Evolutionary conservation across 192 early-diverging fungal genomes (phyloP).

Genomic region (Rhizophagus sp.): DNA sequence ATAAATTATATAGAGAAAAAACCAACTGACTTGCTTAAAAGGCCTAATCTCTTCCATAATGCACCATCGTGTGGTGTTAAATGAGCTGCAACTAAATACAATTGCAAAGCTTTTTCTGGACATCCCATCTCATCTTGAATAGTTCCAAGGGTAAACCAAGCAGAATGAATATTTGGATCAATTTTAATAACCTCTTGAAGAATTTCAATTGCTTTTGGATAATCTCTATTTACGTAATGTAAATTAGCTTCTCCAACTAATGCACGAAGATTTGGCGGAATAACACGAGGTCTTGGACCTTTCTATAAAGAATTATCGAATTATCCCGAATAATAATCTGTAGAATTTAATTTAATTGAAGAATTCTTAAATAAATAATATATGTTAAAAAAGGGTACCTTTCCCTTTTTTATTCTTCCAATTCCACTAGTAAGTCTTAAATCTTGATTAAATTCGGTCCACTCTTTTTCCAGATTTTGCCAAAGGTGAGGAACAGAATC

Average conservation of each 20-base stretch:
- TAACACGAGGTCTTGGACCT: background rate
- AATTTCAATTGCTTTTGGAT: conserved; percentile 67
- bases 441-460: conserved; percentile 29
- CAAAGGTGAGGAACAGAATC: conserved; percentile 17
- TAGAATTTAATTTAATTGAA: conserved; percentile 1
- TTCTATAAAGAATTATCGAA: background rate
- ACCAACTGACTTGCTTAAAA: conserved; percentile 61
- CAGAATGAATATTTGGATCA: conserved; percentile 68
- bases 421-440: conserved; percentile 25
- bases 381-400: background rate
- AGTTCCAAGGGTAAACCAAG: conserved; percentile 89
- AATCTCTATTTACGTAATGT: conserved; percentile 69
- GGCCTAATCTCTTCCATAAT: conserved; percentile 83
- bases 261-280: conserved; percentile 50
- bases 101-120: conserved; percentile 66
- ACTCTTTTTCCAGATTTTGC: conserved; percentile 31
- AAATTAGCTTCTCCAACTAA: conserved; percentile 79
- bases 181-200: conserved; percentile 78
- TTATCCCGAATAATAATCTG: background rate
- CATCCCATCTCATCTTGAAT: conserved; percentile 88
- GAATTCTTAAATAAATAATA: background rate
- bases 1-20: background rate
- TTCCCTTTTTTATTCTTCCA: conserved; percentile 12
- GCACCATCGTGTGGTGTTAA: conserved; percentile 67
- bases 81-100: conserved; percentile 90